Evolutionary conservation across 2,329 filamentous ascomycete species (phyloP).

Genomic region (Pseudocercospora fuligena): DNA sequence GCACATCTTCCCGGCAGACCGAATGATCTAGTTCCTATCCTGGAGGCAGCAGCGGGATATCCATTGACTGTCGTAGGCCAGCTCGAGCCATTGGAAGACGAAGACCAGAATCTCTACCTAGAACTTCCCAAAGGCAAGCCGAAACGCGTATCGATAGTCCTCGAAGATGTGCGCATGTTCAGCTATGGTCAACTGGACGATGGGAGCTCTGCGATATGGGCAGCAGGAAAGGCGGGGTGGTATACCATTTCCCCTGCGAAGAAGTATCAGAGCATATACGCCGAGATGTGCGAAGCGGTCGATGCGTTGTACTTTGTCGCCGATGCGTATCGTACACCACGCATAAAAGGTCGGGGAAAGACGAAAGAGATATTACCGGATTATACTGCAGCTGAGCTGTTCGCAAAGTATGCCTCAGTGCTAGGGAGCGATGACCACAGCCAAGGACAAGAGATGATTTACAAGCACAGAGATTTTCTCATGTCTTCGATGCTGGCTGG

Average conservation of each 20-base stretch:
- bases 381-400: constrained; percentile 46
- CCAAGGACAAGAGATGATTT: constrained; percentile 33
- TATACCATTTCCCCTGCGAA: constrained; percentile 67
- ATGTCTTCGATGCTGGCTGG: constrained; percentile 51
- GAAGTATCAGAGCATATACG: constrained; percentile 61
- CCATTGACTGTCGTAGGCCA: constrained; percentile 67
- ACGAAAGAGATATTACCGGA: constrained; percentile 33
- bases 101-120: constrained; percentile 40
- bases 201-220: constrained; percentile 67
- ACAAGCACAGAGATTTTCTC: constrained; percentile 47
- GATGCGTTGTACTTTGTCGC: constrained; percentile 67
- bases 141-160: constrained; percentile 53
- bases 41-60: constrained; percentile 63
- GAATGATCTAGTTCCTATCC: constrained; percentile 60
- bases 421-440: constrained; percentile 30
- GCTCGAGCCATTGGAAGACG: constrained; percentile 57
- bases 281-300: constrained; percentile 67
- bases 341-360: constrained; percentile 44
- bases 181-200: constrained; percentile 60
- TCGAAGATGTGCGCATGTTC: constrained; percentile 56
- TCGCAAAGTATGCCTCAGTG: constrained; percentile 41
- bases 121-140: constrained; percentile 20
- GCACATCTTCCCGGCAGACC: constrained; percentile 45
- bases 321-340: constrained; percentile 55
- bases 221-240: constrained; percentile 68